Base-by-base conservation (phyloP, 2,329 filamentous ascomycete genomes). In the Aspergillus aculeatinus region DNA sequence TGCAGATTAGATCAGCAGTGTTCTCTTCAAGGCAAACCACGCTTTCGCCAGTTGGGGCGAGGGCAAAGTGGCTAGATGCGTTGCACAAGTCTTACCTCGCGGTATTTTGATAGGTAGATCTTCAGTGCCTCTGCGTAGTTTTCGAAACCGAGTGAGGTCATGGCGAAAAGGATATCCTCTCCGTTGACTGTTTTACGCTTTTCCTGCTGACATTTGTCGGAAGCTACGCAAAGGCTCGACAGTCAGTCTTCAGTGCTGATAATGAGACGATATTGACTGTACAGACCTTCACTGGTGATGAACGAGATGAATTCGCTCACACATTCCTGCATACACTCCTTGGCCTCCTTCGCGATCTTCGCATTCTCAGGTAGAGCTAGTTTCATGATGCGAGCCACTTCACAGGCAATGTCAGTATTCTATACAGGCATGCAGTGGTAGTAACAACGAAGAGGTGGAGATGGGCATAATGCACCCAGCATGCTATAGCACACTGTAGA, bases 261-360 rank as follows among this genome's bases (percentile, higher is more conserved):
- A 48, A 48, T 35, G 21, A 52, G 44, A 21, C 11, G 47, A 31
- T 29, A 23, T 50, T 44, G 42, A 55, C 16, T 47, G 19, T 27
- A 81, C 89, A 74, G 77, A 96, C 95, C 95, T 85, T 99, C 95
- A 77, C 94, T 98, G 39, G 95, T 99, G 75, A 99, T 98, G 83
- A 99, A 99, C 6, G 92, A 96, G 82, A 99, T 99, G 79, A 99
- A 99, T 80, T 99, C 95, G 87, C 93, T 97, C 60, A 99, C 95
- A 74, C 95, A 99, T 79, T 99, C 95, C 78, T 99, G 95, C 95
- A 99, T 98, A 80, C 95, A 99, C 77, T 99, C 95, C 78, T 99
- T 99, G 58, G 95, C 95, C 76, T 99, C 95, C 76, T 99, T 99
- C 61, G 93, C 93, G 63, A 99, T 99, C 80, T 99, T 99, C 68